Evolutionary conservation across 768 basidiomycete genomes (phyloP).

Genomic region (Leccinum rimulosum): DNA sequence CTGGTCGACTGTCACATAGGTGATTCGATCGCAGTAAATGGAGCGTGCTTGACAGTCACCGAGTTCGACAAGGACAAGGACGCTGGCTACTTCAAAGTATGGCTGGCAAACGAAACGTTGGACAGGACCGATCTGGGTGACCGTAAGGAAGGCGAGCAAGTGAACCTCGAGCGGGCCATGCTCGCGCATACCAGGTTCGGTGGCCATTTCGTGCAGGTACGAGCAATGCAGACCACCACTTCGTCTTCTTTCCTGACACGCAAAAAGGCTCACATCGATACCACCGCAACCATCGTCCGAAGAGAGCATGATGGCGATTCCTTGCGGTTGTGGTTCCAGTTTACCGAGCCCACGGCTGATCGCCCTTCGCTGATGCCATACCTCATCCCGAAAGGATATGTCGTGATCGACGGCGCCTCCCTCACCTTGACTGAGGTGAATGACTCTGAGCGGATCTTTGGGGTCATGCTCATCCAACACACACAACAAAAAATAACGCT

Average conservation of each 20-base stretch:
- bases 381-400: constrained; percentile 91
- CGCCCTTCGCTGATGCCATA: constrained; percentile 72
- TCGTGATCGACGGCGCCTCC: constrained; percentile 92
- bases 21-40: constrained; percentile 91
- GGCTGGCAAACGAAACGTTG: constrained; percentile 94
- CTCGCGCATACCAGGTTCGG: constrained; percentile 88
- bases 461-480: constrained; percentile 94
- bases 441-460: constrained; percentile 61
- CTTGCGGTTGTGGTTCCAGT: constrained; percentile 75
- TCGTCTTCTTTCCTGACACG: background rate
- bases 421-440: constrained; percentile 84
- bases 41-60: constrained; percentile 88
- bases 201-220: constrained; percentile 95
- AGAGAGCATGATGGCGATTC: constrained; percentile 82
- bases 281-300: constrained; percentile 72
- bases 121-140: constrained; percentile 88
- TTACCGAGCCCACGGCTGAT: constrained; percentile 55
- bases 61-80: constrained; percentile 62
- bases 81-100: constrained; percentile 88
- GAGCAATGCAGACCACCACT: constrained; percentile 9
- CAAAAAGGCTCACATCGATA: constrained; percentile 87
- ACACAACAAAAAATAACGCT: constrained; percentile 88
- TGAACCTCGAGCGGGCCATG: constrained; percentile 97
- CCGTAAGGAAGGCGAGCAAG: constrained; percentile 69
- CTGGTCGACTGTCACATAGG: constrained; percentile 88